These are phyloP conservation scores for Taphrina wiesneri DNA, from an alignment of 1,139 yeast species.

Conservation along the genomic window DNA sequence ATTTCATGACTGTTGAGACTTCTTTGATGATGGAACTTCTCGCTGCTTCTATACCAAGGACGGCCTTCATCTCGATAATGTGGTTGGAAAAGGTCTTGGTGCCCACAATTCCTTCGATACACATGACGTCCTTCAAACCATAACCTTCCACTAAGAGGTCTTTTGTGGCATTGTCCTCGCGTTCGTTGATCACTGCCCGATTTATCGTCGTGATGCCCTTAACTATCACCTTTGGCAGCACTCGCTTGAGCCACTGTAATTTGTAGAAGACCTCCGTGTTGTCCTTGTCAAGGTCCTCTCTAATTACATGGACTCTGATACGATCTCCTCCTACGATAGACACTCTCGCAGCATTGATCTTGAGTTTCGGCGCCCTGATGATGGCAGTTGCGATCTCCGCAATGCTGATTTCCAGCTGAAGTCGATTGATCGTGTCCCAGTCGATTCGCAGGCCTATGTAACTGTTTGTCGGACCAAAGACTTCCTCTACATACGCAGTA, in stretches of 20 bases:
- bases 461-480: slow-evolving; percentile 77
- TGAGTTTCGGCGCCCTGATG: slow-evolving; percentile 80
- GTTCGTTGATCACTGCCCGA: slow-evolving; percentile 88
- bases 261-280: slow-evolving; percentile 75
- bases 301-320: slow-evolving; percentile 71
- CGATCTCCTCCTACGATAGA: slow-evolving; percentile 65
- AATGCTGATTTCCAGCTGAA: slow-evolving; percentile 82
- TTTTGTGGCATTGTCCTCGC: slow-evolving; percentile 49
- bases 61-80: slow-evolving; percentile 82
- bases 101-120: slow-evolving; percentile 95
- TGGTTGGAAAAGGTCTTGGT: slow-evolving; percentile 86
- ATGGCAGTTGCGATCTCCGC: slow-evolving; percentile 87
- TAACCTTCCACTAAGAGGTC: slow-evolving; percentile 89
- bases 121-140: slow-evolving; percentile 94
- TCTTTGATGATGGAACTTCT: slow-evolving; percentile 88
- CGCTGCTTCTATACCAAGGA: slow-evolving; percentile 97
- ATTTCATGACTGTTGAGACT: slow-evolving; percentile 96
- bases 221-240: slow-evolving; percentile 80
- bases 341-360: slow-evolving; percentile 69
- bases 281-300: slow-evolving; percentile 51
- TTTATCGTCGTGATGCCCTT: slow-evolving; percentile 89
- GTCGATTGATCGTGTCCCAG: slow-evolving; percentile 75
- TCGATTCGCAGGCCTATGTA: slow-evolving; percentile 81
- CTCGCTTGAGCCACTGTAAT: slow-evolving; percentile 85
- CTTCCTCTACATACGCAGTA: slow-evolving; percentile 88